Base-by-base conservation (phyloP, 1,284 basidiomycete species). In the Trametes hirsuta region DNA sequence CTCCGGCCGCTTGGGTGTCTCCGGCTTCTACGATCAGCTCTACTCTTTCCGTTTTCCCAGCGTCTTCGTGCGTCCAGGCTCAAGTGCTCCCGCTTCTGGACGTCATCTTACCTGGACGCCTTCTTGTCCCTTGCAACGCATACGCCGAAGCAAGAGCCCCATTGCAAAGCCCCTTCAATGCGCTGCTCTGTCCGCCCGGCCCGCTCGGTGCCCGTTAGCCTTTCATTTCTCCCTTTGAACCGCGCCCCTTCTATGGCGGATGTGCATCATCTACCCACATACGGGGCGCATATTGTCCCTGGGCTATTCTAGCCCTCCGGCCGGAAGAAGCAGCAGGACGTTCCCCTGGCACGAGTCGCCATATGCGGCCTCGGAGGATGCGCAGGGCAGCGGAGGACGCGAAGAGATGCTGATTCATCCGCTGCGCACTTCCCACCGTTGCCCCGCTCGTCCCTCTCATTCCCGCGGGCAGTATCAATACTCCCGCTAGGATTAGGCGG, bases 21-120 rank as follows among this genome's bases (percentile, higher is more conserved):
- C 44, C 37, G 15, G 40, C 49, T 58, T 52, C 56, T 58, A 37
- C 49, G 56, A 58, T 58, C 56, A 52, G 34, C 55, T 24, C 55
- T 21, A 22, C n/a, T 11, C 22, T 12, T 12, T 42, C 56, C 48
- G 36, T 37, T 41, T 52, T 58, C 56, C 37, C 56, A 52, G 44
- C 44, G 42, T 35, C 18, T 34, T 10, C 44, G 41, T 47, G 56
- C 39, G 41, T 42, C 56, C 56, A 58, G 56, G 44, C 49, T 30
- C 40, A 9, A 58, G 45, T 42, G 49, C 30, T 15, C 45, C 49
- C 45, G 56, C 25, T 22, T 41, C 49, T n/a, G 56, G 44, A 58
- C 45, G 50, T 52, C 56, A 47, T 39, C 49, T 48, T 45, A 22
- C 55, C 41, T 36, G 37, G 37, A 24, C 9, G 25, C 35, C 21